A percentile compares a stretch with the other conserved stretches of the same genome.
phyloP scores from a whole-genome alignment of 345 rosid genomes.

The Microcos paniculata region DNA sequence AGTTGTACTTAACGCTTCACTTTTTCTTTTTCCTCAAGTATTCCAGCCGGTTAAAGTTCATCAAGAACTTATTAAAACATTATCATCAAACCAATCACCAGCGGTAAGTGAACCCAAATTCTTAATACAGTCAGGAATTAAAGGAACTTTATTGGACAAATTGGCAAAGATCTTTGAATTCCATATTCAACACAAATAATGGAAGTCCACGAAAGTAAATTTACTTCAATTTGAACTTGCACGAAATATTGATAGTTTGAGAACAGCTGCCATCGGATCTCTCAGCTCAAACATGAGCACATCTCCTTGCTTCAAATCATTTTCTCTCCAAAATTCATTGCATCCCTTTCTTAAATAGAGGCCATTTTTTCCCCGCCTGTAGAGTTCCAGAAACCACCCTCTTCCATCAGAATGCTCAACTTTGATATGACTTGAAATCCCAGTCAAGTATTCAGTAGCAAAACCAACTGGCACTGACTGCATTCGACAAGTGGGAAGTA shows the following conservation, averaged over 20 bases:
- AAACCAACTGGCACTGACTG: conserved; percentile 17
- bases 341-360: neutral
- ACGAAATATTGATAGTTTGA: neutral
- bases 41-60: too few relatives aligned
- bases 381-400: neutral
- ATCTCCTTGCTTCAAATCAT: neutral
- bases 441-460: neutral
- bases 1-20: too few relatives aligned
- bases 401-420: neutral
- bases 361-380: too few relatives aligned
- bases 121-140: too few relatives aligned
- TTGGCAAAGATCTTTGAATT: too few relatives aligned
- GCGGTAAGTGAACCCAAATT: too few relatives aligned
- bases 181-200: too few relatives aligned
- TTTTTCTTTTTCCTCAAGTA: too few relatives aligned
- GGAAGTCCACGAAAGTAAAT: neutral
- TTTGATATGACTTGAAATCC: neutral
- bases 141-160: too few relatives aligned
- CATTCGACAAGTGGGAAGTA: neutral
- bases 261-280: neutral
- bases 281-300: neutral
- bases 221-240: neutral
- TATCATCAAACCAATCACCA: too few relatives aligned
- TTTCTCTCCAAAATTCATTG: neutral
- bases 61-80: too few relatives aligned